These are phyloP conservation scores for Coniochaeta hoffmannii DNA, from an alignment of 2,329 filamentous ascomycete genomes.

Conservation along the genomic window DNA sequence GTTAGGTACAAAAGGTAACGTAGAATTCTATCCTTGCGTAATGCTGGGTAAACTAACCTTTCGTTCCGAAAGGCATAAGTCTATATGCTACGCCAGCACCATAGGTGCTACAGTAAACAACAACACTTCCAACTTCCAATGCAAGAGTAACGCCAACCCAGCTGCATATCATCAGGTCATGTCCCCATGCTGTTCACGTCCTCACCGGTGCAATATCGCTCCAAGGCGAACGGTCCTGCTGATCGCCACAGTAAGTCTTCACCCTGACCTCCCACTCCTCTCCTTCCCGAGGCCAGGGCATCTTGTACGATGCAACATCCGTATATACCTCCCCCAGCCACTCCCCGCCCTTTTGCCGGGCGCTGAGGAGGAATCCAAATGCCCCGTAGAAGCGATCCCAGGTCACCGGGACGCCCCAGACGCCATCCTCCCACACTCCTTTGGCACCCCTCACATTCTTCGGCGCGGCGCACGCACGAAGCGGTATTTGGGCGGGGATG, in stretches of 20 bases:
- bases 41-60: too few species aligned
- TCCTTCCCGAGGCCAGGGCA: neutral
- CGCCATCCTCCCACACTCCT: neutral
- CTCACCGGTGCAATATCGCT: neutral
- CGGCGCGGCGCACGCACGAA: conserved; percentile 10
- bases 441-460: conserved; percentile 6
- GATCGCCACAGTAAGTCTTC: neutral
- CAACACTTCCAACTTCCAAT: too few species aligned
- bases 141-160: too few species aligned
- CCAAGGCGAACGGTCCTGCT: conserved; percentile 1
- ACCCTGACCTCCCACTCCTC: neutral
- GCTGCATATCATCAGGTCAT: neutral
- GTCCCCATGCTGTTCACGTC: neutral
- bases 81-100: too few species aligned
- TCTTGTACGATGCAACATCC: neutral
- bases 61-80: too few species aligned
- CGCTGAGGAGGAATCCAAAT: conserved; percentile 8
- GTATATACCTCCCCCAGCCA: neutral
- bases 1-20: too few species aligned
- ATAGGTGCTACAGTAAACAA: too few species aligned
- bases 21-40: too few species aligned
- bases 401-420: conserved; percentile 10
- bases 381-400: conserved; percentile 19
- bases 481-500: conserved; percentile 15
- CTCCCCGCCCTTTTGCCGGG: neutral